Evolutionary conservation across 2,329 filamentous ascomycete genomes (phyloP), one percentile per base, ranked within the genome.

Genomic region (Sordariomycetes sp.): DNA sequence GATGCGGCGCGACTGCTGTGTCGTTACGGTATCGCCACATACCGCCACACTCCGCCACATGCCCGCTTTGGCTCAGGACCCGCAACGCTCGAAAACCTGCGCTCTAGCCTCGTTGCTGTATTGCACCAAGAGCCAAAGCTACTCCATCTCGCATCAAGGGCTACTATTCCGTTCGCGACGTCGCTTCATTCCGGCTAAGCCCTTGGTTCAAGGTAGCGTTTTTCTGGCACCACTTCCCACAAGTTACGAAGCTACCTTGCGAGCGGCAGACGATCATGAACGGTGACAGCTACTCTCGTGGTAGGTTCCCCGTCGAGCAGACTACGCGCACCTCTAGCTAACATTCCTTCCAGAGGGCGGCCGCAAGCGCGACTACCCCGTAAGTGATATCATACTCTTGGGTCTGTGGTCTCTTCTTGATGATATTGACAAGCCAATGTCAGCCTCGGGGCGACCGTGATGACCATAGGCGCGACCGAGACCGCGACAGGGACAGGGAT

Each of bases 251-350:
- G 15, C 39, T 32, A 32, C 28, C 36, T 39, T 50, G 45, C n/a
- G 13, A 50, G 45, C 28, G 7, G 13, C 6, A 32, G 24, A 56
- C 48, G 63, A 82, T 60, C 60, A 94, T 94, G 89, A 92, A 92
- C 86, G 88, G 87, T 68, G 88, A 92, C 70, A 86, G 78, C 70
- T 92, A 91, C 72, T 83, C 86, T 65, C 82, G 88, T 82, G 87
- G 88, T 89, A 76, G 70, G 75, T 67, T 59, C 61, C 53, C 58
- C 59, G 57, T 55, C 48, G 34, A 25, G 13, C 57, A 64, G 61
- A 62, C 62, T 63, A 63, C 58, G 65, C 70, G 69, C 68, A 65
- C 59, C 51, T 32, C 64, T 17, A 62, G 61, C 65, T 64, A 64
- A 62, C 59, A 50, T 57, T 55, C 56, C 54, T 61, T 50, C 5